A percentile compares a stretch with the other conserved stretches of the same genome.
Evolutionary conservation across 805 yeast species (phyloP).

Genomic region (Metschnikowia kofuensis): DNA sequence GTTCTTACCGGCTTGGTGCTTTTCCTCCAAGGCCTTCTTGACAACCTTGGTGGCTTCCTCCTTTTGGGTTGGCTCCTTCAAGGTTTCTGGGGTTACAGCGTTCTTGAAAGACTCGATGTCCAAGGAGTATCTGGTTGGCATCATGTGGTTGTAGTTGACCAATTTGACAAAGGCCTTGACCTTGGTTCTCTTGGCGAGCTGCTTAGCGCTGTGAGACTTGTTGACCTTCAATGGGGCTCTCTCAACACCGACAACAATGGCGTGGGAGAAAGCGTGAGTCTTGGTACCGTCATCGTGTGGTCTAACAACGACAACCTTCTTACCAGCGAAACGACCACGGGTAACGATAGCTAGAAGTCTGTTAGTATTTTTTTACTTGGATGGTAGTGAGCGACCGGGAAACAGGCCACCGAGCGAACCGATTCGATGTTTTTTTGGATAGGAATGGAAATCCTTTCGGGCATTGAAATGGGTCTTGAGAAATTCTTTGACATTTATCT

Average conservation of each 20-base stretch:
- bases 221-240: slow-evolving; percentile 96
- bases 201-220: slow-evolving; percentile 93
- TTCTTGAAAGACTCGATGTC: slow-evolving; percentile 95
- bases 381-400: no score
- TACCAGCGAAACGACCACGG: slow-evolving; percentile 99
- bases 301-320: slow-evolving; percentile 98
- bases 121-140: slow-evolving; percentile 99
- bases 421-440: no score
- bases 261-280: slow-evolving; percentile 98
- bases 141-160: slow-evolving; percentile 98
- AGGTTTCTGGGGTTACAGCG: slow-evolving; percentile 87
- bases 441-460: no score
- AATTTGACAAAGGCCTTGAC: slow-evolving; percentile 99
- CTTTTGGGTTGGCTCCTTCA: slow-evolving; percentile 96
- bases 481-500: no score
- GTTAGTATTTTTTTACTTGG: slow-evolving; percentile 13
- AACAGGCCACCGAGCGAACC: no score
- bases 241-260: slow-evolving; percentile 99
- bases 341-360: slow-evolving; percentile 81
- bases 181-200: slow-evolving; percentile 94
- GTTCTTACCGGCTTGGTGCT: slow-evolving; percentile 99
- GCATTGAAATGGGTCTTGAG: no score
- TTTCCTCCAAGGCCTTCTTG: slow-evolving; percentile 98
- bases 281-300: slow-evolving; percentile 99
- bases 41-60: slow-evolving; percentile 98